Evolutionary conservation across 495 filamentous ascomycete genomes (phyloP).

Genomic region (Daldinia bambusicola): DNA sequence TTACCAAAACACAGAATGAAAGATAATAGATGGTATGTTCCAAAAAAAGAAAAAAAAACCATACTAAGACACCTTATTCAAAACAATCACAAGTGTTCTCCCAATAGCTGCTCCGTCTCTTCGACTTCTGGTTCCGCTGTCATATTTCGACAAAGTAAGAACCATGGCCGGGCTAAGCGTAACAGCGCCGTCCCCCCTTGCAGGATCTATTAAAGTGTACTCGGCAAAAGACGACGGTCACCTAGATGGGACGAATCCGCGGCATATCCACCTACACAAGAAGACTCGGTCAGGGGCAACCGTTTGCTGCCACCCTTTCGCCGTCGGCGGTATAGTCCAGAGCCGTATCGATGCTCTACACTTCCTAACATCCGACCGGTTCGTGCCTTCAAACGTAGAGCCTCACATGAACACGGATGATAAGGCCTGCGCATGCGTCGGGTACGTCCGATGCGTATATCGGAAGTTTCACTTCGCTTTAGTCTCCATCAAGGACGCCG

Average conservation of each 20-base stretch:
- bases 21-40: background rate
- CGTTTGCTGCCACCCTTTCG: slow-evolving; percentile 15
- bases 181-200: background rate
- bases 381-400: background rate
- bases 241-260: slow-evolving; percentile 16
- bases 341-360: background rate
- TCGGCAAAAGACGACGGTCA: background rate
- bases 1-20: background rate
- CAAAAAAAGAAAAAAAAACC: background rate
- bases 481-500: slow-evolving; percentile 4
- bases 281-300: slow-evolving; percentile 3
- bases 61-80: background rate
- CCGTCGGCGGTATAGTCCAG: slow-evolving; percentile 24
- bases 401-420: slow-evolving; percentile 17
- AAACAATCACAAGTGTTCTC: background rate
- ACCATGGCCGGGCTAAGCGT: background rate
- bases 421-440: slow-evolving; percentile 5
- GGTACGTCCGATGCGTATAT: slow-evolving; percentile 6
- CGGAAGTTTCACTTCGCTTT: slow-evolving; percentile 9
- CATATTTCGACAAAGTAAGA: background rate
- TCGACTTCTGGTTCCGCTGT: background rate
- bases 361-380: slow-evolving; percentile 15
- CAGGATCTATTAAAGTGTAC: slow-evolving; percentile 22
- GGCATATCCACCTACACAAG: slow-evolving; percentile 24
- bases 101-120: background rate